Conservation (phyloP, 148 eudicot genomes). For the Gaultheria prostrata region DNA sequence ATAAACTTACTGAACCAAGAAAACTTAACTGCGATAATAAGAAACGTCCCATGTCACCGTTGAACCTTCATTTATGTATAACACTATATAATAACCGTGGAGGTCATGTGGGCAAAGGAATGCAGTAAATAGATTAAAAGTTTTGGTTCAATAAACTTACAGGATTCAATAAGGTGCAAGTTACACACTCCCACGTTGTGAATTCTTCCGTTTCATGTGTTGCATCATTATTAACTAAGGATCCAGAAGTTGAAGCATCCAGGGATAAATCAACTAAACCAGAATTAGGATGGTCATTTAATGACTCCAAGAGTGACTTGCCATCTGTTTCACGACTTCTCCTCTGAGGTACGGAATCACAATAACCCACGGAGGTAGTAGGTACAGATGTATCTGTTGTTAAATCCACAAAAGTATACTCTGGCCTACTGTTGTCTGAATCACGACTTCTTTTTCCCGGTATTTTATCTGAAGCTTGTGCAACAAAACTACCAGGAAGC, state of each 20-base stretch:
- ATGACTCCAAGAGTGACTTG: conserved; percentile 22
- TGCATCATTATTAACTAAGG: conserved; percentile 6
- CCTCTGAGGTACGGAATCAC: conserved; percentile 21
- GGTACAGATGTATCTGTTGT: conserved; percentile 9
- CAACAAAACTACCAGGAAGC: conserved; percentile 15
- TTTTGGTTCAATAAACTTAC: conserved; percentile 35
- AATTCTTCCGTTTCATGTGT: background rate
- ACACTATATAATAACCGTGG: background rate
- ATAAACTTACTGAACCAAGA: background rate
- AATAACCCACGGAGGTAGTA: conserved; percentile 12
- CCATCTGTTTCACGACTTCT: conserved; percentile 20
- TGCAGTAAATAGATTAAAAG: background rate
- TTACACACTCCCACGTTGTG: conserved; percentile 61
- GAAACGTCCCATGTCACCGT: background rate
- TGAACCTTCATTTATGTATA: background rate
- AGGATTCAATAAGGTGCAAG: conserved; percentile 85
- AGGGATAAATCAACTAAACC: conserved; percentile 16
- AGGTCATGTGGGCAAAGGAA: background rate
- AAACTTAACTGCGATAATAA: background rate
- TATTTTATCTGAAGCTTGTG: conserved; percentile 17
- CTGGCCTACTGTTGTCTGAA: background rate
- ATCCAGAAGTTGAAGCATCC: conserved; percentile 31
- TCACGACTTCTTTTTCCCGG: conserved; percentile 47
- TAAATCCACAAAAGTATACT: conserved; percentile 27
- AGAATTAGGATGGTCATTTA: conserved; percentile 14